Conservation (phyloP, 2,329 filamentous ascomycete genomes). For the Eutypa lata region DNA sequence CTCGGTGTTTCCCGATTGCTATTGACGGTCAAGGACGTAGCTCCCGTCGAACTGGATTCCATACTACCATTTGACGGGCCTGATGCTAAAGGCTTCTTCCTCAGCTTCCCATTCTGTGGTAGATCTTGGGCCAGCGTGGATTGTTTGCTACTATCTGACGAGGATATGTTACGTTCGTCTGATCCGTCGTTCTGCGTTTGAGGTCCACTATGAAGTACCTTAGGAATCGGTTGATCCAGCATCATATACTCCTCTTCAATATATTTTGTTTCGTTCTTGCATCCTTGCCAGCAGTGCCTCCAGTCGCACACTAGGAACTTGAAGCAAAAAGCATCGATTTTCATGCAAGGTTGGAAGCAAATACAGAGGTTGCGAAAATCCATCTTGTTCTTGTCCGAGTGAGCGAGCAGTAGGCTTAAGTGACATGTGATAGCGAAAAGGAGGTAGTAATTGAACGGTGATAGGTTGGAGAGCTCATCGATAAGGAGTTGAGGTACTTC, state of each 20-base stretch:
- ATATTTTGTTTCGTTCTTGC: conserved; percentile 81
- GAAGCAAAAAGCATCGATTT: conserved; percentile 93
- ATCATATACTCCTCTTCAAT: conserved; percentile 66
- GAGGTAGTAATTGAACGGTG: conserved; percentile 96
- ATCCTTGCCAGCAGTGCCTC: conserved; percentile 96
- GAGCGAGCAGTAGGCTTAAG: conserved; percentile 83
- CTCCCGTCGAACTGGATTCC: conserved; percentile 40
- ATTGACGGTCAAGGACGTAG: conserved; percentile 44
- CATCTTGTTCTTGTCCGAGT: conserved; percentile 97
- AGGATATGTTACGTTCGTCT: conserved; percentile 60
- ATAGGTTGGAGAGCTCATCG: conserved; percentile 89
- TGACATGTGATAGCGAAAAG: conserved; percentile 97
- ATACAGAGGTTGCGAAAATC: conserved; percentile 93
- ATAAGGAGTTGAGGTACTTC: conserved; percentile 81
- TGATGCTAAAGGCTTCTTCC: conserved; percentile 41
- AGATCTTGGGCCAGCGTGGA: conserved; percentile 29
- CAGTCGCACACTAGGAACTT: conserved; percentile 93
- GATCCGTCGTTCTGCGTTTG: conserved; percentile 16
- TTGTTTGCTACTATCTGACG: conserved; percentile 62
- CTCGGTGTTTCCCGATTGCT: conserved; percentile 38
- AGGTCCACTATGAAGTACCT: conserved; percentile 36
- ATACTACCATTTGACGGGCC: conserved; percentile 43
- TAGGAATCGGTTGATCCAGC: conserved; percentile 56
- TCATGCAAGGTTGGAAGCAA: conserved; percentile 96
- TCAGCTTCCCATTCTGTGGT: conserved; percentile 33